These are phyloP conservation scores for Epichloe sp. DNA, from an alignment of 2,329 filamentous ascomycete species.

Conservation along the genomic window DNA sequence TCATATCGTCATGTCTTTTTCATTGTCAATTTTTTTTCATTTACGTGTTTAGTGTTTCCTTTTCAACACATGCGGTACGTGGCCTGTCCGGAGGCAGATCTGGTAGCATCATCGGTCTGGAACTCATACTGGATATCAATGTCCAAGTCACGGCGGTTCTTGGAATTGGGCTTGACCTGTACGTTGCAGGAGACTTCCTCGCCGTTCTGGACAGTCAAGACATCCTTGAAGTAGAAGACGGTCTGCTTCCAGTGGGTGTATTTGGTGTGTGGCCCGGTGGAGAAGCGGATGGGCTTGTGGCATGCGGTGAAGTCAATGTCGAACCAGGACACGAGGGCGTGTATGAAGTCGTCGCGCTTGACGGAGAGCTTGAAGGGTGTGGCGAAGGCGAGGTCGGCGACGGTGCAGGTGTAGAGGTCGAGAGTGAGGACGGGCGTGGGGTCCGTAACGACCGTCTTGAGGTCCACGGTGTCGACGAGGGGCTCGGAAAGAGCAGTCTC, in stretches of 20 bases:
- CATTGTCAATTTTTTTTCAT: background rate
- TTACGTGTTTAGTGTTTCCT: background rate
- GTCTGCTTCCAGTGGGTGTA: slow-evolving; percentile 99
- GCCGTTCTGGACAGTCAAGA: slow-evolving; percentile 78
- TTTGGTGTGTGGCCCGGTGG: slow-evolving; percentile 93
- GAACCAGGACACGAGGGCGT: slow-evolving; percentile 96
- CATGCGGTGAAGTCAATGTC: slow-evolving; percentile 97
- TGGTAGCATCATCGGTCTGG: slow-evolving; percentile 58
- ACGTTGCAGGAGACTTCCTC: slow-evolving; percentile 66
- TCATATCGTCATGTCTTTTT: background rate
- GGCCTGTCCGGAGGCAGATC: slow-evolving; percentile 55
- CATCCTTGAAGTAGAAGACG: slow-evolving; percentile 91
- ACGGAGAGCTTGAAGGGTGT: slow-evolving; percentile 62
- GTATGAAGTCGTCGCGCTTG: slow-evolving; percentile 86
- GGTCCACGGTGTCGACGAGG: slow-evolving; percentile 91
- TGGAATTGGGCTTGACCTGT: slow-evolving; percentile 75
- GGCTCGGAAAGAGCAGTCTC: slow-evolving; percentile 87
- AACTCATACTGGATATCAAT: slow-evolving; percentile 77
- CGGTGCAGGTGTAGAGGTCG: slow-evolving; percentile 83
- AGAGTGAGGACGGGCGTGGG: slow-evolving; percentile 73
- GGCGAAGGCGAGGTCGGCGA: slow-evolving; percentile 72
- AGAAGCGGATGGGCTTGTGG: slow-evolving; percentile 96
- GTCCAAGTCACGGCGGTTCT: slow-evolving; percentile 91
- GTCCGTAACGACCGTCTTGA: slow-evolving; percentile 94
- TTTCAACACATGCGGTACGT: slow-evolving; percentile 66